Conservation (phyloP, 1,139 yeast genomes). For the Pneumocystis carinii region DNA sequence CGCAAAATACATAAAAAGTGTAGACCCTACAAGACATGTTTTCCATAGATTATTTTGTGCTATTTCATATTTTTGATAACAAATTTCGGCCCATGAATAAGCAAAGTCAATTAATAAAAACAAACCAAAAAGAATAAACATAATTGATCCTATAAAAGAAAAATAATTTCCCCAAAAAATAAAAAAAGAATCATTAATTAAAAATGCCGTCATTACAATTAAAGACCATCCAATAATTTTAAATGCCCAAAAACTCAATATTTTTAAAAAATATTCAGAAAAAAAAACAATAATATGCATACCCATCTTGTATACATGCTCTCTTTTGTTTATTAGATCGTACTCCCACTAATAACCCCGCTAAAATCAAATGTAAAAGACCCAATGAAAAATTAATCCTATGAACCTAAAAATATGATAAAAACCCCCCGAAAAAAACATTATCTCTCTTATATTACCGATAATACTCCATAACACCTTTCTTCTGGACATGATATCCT, state of each 20-base stretch:
- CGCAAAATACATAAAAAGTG: conserved; percentile 66
- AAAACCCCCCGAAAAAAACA: not conserved
- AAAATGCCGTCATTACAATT: conserved; percentile 47
- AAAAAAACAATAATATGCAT: conserved; percentile 2
- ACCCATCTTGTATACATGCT: conserved; percentile 72
- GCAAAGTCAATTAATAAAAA: conserved; percentile 90
- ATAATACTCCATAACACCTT: conserved; percentile 82
- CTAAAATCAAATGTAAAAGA: conserved; percentile 56
- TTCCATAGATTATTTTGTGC: conserved; percentile 48
- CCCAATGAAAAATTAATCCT: conserved; percentile 83
- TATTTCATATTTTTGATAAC: conserved; percentile 75
- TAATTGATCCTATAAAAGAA: conserved; percentile 68
- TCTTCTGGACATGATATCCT: conserved; percentile 58
- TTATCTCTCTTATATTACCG: conserved; percentile 28
- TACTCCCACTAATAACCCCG: conserved; percentile 53
- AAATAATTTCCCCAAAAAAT: conserved; percentile 83
- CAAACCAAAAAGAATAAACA: conserved; percentile 78
- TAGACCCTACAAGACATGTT: conserved; percentile 67
- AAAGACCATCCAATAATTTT: conserved; percentile 51
- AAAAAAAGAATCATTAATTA: conserved; percentile 77
- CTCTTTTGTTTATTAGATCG: conserved; percentile 68
- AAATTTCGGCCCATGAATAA: conserved; percentile 97
- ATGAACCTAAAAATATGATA: conserved; percentile 31
- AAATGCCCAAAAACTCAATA: conserved; percentile 48
- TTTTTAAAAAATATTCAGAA: not conserved